Evolutionary conservation across 257 asterid genomes (phyloP), one percentile per base, ranked within the genome.

Genomic region (Solanum verrucosum): DNA sequence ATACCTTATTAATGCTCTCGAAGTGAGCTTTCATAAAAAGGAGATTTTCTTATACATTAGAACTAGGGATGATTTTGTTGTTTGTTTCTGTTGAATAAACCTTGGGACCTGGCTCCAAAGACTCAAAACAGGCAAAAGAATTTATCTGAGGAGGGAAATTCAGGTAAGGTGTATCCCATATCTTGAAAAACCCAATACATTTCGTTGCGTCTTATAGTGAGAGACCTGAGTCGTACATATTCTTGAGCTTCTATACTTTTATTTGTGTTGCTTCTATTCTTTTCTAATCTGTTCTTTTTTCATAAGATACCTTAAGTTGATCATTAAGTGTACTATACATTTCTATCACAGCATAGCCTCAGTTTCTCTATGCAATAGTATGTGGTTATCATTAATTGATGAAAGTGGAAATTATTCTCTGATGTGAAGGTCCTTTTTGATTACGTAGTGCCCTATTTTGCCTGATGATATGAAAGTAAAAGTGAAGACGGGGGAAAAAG

Each of bases 401-500:
- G 56, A 75, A 75, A 74, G 7, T 13, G 56, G 16, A 40, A 23
- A 38, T 75, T 38, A 12, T 23, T 38, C 18, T 74, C 33, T 38
- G 83, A 77, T 38, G 34, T 23, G 59, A 38, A 38, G 33, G 29
- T 34, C 2, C 2, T 38, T 20, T 72, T 40, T 9, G 34, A 25
- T 56, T 77, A 29, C n/a, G 89, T 63, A 71, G 83, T n/a, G 86
- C 42, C 78, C n/a, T 71, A 31, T 71, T 35, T 82, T 87, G 90
- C 73, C 88, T 86, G 87, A 20, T 35, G 37, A 83, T 78, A 94
- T 93, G 98, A 93, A 90, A 82, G 89, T 91, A n/a, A 79, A 7
- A 63, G 71, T 23, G 71, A 63, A 63, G 33, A 10, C 16, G 12
- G 15, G 8, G 1, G 71, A 10, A n/a, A 63, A 63, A 63, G 33